phyloP scores from a whole-genome alignment of 768 basidiomycete genomes.

The Epithele typhae region DNA sequence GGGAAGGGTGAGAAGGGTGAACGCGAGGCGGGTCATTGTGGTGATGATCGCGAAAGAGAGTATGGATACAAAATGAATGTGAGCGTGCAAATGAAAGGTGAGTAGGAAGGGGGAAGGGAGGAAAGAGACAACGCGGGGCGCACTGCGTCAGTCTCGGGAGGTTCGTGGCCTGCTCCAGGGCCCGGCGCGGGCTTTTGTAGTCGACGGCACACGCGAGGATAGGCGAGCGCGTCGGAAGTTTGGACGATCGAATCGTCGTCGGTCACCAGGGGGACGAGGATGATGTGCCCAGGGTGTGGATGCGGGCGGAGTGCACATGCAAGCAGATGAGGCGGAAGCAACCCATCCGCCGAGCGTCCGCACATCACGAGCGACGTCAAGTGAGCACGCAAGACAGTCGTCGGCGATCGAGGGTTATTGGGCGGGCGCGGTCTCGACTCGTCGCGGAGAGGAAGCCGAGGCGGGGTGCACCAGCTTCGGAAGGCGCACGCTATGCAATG shows the following conservation, averaged over 20 bases:
- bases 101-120: constrained; percentile 4
- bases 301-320: no score
- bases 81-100: no score
- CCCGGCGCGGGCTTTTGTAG: constrained; percentile 5
- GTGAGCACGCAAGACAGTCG: no score
- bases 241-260: constrained; percentile 13
- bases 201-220: constrained; percentile 4
- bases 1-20: constrained; percentile 22
- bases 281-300: no score
- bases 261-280: constrained; percentile 15
- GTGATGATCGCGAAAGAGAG: constrained; percentile 18
- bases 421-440: no score
- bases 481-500: no score
- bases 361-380: no score
- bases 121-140: constrained; percentile 8
- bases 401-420: no score
- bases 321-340: no score
- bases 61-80: constrained; percentile 15
- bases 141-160: constrained; percentile 13
- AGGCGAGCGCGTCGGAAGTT: neutral
- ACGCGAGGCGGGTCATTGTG: constrained; percentile 21
- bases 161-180: neutral
- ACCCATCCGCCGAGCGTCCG: no score
- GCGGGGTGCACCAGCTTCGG: no score
- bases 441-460: no score